Evolutionary conservation across 352 stramenopile species (phyloP), one percentile per base, ranked within the genome.

Genomic region (Plasmopara muralis): DNA sequence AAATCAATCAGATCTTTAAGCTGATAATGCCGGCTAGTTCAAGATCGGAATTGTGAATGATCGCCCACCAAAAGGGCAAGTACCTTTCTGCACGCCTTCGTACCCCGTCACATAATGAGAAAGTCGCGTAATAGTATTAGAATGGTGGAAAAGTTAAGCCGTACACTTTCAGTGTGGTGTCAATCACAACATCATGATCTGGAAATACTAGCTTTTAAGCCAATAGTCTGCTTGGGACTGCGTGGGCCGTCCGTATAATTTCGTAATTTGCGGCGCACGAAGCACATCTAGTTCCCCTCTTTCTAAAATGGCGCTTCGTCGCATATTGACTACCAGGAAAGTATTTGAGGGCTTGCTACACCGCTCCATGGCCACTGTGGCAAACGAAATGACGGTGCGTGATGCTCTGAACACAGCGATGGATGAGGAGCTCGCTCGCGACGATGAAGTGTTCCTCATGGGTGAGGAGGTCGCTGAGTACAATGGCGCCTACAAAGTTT

Each of bases 401-500:
- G 97, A 99, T 61, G 97, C 97, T 30, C 94, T 99, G 62, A 99
- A 98, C 83, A 83, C 90, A 37, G 97, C 90, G 44, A 88, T 99
- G 55, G 96, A 99, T 70, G 97, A 99, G 72, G 97, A 99, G 78
- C 98, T 99, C 76, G 89, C 85, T 53, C 83, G 93, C 45, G 96
- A 99, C 68, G 86, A 98, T 35, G 72, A 79, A 42, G 90, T 98
- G 2, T 98, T 98, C 67, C 58, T 98, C 38, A 77, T 98, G 56
- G 93, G 96, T 58, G 97, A 99, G 76, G 97, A 99, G 81, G 97
- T 99, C 5, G 97, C 96, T 18, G 84, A 99, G 75, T 99, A 99
- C 78, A 96, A 99, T 66, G 97, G 97, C 56, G 97, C 97, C 10
- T 99, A 99, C 87, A 99, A 99, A 79, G 92, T 97, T 14, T 96